Evolutionary conservation across 1,284 basidiomycete genomes (phyloP).

Genomic region (Lignosus rhinocerotis): DNA sequence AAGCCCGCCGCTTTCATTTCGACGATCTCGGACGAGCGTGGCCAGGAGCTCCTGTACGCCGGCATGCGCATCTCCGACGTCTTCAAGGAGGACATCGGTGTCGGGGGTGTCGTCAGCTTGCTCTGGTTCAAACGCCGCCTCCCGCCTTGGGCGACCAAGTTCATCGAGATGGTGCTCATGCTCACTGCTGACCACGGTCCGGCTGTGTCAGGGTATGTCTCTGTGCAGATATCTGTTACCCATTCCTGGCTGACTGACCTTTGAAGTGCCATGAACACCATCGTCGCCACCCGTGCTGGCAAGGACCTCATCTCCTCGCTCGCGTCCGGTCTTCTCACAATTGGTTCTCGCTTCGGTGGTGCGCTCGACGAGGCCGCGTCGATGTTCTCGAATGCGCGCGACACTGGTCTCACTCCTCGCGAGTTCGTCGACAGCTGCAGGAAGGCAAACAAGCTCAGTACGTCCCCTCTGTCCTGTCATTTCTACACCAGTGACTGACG

Average conservation of each 20-base stretch:
- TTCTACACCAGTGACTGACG: not conserved
- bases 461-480: conserved; percentile 32
- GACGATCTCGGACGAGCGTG: conserved; percentile 99
- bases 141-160: conserved; percentile 87
- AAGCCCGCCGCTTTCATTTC: conserved; percentile 99
- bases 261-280: conserved; percentile 97
- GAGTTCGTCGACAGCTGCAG: conserved; percentile 98
- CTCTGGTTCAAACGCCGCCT: conserved; percentile 98
- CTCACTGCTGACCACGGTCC: conserved; percentile 98
- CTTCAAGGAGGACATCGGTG: conserved; percentile 96
- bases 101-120: conserved; percentile 95
- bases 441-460: conserved; percentile 94
- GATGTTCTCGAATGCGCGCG: conserved; percentile 92
- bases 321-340: conserved; percentile 95
- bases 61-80: conserved; percentile 99
- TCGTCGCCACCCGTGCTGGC: conserved; percentile 97
- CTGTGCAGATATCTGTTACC: not conserved
- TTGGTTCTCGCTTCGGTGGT: conserved; percentile 98
- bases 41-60: conserved; percentile 97
- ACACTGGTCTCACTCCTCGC: conserved; percentile 90
- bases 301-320: conserved; percentile 98
- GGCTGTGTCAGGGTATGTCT: conserved; percentile 74
- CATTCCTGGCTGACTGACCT: not conserved
- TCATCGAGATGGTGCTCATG: conserved; percentile 99
- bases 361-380: conserved; percentile 97